Conservation (phyloP, 129 eudicot genomes). For the Pittosporum tobira region DNA sequence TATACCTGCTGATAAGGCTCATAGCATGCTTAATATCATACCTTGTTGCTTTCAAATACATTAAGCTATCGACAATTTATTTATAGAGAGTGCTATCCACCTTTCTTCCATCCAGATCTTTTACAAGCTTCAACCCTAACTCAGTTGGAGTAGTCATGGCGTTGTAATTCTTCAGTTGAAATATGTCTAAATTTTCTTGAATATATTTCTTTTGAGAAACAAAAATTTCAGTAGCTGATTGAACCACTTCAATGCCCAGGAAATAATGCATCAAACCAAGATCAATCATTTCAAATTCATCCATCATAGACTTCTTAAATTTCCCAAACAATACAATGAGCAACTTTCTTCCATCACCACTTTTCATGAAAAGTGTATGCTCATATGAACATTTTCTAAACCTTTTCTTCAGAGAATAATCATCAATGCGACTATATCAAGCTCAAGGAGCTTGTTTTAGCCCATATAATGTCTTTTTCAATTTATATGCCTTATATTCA, state of each 20-base stretch:
- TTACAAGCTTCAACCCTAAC: neutral
- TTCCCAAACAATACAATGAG: neutral
- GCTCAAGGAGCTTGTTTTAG: neutral
- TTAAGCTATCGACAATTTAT: neutral
- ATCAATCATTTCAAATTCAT: neutral
- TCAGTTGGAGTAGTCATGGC: neutral
- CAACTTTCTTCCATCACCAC: neutral
- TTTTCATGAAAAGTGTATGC: too few relatives aligned
- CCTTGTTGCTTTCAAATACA: neutral
- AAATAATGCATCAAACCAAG: neutral
- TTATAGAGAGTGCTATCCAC: too few relatives aligned
- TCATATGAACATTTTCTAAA: neutral
- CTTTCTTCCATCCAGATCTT: neutral
- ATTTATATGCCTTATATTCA: too few relatives aligned
- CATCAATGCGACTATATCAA: neutral
- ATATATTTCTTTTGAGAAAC: too few relatives aligned
- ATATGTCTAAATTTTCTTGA: neutral
- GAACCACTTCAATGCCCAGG: neutral
- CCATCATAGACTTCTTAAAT: too few relatives aligned
- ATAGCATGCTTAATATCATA: too few relatives aligned
- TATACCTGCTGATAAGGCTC: neutral
- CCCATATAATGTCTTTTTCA: conserved; percentile 1
- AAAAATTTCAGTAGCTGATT: too few relatives aligned
- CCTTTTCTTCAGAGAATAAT: neutral
- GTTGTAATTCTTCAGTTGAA: neutral